Conservation (phyloP, 257 asterid genomes). For the Striga asiatica region DNA sequence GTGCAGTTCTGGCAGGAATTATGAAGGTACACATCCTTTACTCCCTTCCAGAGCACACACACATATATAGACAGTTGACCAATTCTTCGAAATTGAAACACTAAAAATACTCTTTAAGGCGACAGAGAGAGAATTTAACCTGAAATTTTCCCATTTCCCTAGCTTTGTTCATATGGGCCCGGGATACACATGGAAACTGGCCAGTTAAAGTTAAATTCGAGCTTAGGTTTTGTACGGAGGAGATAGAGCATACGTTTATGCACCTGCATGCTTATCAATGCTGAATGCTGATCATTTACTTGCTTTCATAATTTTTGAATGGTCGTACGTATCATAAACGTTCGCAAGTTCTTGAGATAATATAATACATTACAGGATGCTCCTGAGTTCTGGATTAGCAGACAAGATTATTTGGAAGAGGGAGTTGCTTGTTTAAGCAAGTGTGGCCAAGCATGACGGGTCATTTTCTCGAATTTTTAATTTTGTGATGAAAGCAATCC, state of each 20-base stretch:
- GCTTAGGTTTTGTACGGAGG: not conserved
- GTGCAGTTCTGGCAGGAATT: constrained; percentile 99
- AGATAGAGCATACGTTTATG: not conserved
- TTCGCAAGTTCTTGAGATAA: not conserved
- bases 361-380: constrained; percentile 61
- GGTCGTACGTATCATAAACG: not conserved
- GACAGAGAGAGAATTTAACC: not conserved
- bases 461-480: not conserved
- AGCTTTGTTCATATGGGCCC: not conserved
- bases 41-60: constrained; percentile 15
- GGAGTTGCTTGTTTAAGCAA: constrained; percentile 90
- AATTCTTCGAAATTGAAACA: not conserved
- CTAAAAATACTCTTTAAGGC: not conserved
- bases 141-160: not conserved
- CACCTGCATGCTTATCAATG: not conserved
- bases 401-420: constrained; percentile 94
- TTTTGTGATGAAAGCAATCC: not conserved
- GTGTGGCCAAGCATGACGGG: constrained; percentile 70
- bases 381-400: constrained; percentile 95
- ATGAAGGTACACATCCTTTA: constrained; percentile 61
- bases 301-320: not conserved
- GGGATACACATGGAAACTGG: not conserved
- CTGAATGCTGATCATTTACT: too few species aligned
- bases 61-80: not conserved
- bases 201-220: not conserved